Base-by-base conservation (phyloP, 139 green algal genomes). In the Pseudopediastrum boryanum region DNA sequence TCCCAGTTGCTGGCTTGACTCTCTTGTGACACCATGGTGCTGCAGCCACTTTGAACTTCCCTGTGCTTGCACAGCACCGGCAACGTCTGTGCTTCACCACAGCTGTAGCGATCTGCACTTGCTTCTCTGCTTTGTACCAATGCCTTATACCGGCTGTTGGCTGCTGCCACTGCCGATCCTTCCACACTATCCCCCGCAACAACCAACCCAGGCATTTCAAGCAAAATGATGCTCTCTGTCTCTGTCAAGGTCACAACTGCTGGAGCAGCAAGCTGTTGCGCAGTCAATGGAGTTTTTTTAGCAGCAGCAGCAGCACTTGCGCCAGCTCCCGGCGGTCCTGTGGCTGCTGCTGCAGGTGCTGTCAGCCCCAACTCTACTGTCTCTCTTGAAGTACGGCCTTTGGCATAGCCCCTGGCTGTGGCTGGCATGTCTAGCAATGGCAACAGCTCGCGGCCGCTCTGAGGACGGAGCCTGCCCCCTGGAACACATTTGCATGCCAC, bases 1-100 rank as follows among this genome's bases (percentile, higher is more conserved):
- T 90, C 85, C 85, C 85, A 92, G 0, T 59, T 62, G 8, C 48
- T 81, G 8, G 85, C 84, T 80, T 92, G 88, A 21, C 75, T 78
- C 3, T 16, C 80, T 31, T 51, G 41, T 1, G 54, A 35, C 5
- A 4, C 27, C 4, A 35, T 79, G 38, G 29, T 35, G 41, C 79
- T 61, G 36, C 76, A 69, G 25, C 65, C 70, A 16, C 64, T 85
- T 80, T 92, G 88, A 43, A 82, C 84, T 43, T 92, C 88, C 8
- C 85, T 77, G 16, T 69, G 68, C 84, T 91, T 91, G 36, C 70
- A 79, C n/a, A 90, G 72, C 46, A 61, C 67, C 38, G 78, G 33
- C 21, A 88, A 56, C 8, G 88, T 92, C 75, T 92, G 88, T 19
- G 72, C 67, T 48, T 83, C 50, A 51, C n/a, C 58, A 13, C 71